A percentile compares a stretch with the other conserved stretches of the same genome.
phyloP scores from a whole-genome alignment of 1,139 yeast species.

The Yamadazyma sp. region DNA sequence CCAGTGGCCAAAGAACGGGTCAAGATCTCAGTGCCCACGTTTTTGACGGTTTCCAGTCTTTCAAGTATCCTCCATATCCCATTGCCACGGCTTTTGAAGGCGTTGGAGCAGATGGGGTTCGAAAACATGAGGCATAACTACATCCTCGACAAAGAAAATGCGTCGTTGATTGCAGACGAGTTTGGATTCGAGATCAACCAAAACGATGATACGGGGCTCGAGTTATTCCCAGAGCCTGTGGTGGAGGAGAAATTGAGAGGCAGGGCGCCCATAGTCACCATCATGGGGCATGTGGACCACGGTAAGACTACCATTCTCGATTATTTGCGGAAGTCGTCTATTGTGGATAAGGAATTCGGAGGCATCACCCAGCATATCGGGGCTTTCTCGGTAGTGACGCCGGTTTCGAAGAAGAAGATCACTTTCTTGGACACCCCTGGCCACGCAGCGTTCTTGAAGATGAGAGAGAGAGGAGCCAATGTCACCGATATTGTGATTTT shows the following conservation, averaged over 20 bases:
- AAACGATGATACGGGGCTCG: slow-evolving; percentile 63
- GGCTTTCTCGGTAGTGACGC: slow-evolving; percentile 85
- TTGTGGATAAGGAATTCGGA: slow-evolving; percentile 86
- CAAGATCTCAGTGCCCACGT: slow-evolving; percentile 64
- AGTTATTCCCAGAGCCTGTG: slow-evolving; percentile 51
- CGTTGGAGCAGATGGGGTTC: slow-evolving; percentile 70
- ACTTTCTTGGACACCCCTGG: slow-evolving; percentile 98
- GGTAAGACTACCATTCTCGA: slow-evolving; percentile 96
- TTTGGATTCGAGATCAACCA: slow-evolving; percentile 69
- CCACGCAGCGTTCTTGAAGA: slow-evolving; percentile 92
- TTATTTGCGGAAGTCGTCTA: slow-evolving; percentile 75
- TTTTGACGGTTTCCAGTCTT: slow-evolving; percentile 71
- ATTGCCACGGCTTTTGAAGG: slow-evolving; percentile 56
- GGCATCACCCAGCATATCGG: slow-evolving; percentile 99
- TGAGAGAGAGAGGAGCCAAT: slow-evolving; percentile 96
- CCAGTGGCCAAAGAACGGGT: slow-evolving; percentile 20
- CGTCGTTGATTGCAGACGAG: slow-evolving; percentile 84
- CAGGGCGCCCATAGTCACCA: slow-evolving; percentile 92
- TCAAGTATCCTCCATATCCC: slow-evolving; percentile 71
- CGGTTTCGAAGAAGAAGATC: slow-evolving; percentile 69
- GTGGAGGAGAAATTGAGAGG: slow-evolving; percentile 40
- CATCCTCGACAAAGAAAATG: slow-evolving; percentile 83
- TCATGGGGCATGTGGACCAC: slow-evolving; percentile 99
- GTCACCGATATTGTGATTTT: slow-evolving; percentile 89
- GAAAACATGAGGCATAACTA: slow-evolving; percentile 73